Percentiles rank a stretch among this genome's conserved stretches.
Conservation (phyloP, 805 yeast genomes). For the Ascoidea asiatica region DNA sequence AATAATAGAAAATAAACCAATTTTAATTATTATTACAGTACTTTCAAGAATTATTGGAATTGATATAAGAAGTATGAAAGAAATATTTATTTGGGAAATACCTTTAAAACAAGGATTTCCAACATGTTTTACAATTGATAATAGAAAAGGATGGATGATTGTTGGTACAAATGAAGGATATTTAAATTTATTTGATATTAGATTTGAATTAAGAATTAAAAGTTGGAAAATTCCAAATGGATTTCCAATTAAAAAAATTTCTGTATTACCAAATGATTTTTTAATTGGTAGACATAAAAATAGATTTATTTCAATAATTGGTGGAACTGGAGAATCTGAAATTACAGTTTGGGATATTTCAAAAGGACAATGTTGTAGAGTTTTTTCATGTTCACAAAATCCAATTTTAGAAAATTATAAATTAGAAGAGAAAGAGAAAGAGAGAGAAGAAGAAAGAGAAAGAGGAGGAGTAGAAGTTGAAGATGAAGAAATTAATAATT, state of each 20-base stretch:
- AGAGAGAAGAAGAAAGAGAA: too few species aligned
- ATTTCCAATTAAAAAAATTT: slow-evolving; percentile 35
- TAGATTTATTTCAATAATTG: slow-evolving; percentile 41
- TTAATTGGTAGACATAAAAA: slow-evolving; percentile 21
- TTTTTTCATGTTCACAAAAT: slow-evolving; percentile 16
- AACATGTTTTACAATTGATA: slow-evolving; percentile 43
- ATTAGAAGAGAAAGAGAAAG: too few species aligned
- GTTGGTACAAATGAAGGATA: slow-evolving; percentile 68
- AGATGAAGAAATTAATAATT: neutral
- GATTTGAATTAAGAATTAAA: slow-evolving; percentile 48
- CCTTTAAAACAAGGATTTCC: slow-evolving; percentile 56
- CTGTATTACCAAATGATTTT: slow-evolving; percentile 26
- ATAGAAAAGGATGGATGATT: slow-evolving; percentile 44
- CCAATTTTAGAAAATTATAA: neutral
- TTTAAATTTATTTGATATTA: slow-evolving; percentile 68
- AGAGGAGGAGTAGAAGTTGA: too few species aligned
- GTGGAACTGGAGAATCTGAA: slow-evolving; percentile 50
- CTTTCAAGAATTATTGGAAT: slow-evolving; percentile 34
- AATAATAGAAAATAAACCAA: slow-evolving; percentile 24
- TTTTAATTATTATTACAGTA: slow-evolving; percentile 39
- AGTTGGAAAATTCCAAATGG: slow-evolving; percentile 46
- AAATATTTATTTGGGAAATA: slow-evolving; percentile 28
- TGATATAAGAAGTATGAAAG: slow-evolving; percentile 46
- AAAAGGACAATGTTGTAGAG: slow-evolving; percentile 39
- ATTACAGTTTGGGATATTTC: slow-evolving; percentile 69